Evolutionary conservation across 1,284 basidiomycete genomes (phyloP).

Genomic region (Nidula niveotomentosa): DNA sequence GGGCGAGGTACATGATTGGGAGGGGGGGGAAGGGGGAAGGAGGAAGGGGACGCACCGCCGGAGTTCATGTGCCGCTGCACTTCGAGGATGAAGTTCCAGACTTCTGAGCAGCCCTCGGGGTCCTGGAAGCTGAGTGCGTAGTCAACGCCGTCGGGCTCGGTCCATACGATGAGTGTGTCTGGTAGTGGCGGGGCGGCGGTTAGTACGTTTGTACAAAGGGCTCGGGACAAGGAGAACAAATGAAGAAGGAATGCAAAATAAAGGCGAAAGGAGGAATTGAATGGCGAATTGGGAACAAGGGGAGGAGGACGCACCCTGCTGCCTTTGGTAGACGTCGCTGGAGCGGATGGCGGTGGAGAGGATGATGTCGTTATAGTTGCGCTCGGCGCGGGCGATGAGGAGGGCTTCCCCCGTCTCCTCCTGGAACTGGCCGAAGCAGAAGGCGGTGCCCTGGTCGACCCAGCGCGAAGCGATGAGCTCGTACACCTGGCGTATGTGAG

Average conservation of each 20-base stretch:
- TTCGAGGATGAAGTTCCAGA: constrained; percentile 96
- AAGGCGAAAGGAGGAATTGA: constrained; percentile 6
- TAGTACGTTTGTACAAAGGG: constrained; percentile 1
- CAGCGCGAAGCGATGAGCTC: constrained; percentile 86
- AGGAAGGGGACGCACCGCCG: constrained; percentile 39
- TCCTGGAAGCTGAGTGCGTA: constrained; percentile 98
- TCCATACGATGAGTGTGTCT: constrained; percentile 99
- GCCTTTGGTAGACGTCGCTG: constrained; percentile 88
- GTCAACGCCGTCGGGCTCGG: constrained; percentile 92
- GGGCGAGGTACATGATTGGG: background rate
- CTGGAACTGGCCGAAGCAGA: constrained; percentile 88
- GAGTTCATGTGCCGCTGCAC: constrained; percentile 85
- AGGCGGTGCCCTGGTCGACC: constrained; percentile 93
- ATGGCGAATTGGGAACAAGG: background rate
- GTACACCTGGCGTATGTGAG: constrained; percentile 69
- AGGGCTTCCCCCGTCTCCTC: constrained; percentile 77
- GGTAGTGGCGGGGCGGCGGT: constrained; percentile 5
- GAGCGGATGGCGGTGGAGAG: constrained; percentile 75
- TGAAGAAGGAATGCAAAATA: constrained; percentile 4
- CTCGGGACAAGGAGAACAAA: background rate
- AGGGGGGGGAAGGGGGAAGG: constrained; percentile 1
- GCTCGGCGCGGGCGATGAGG: constrained; percentile 83
- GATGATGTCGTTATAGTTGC: constrained; percentile 67
- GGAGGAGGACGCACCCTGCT: constrained; percentile 69
- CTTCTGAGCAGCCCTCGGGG: constrained; percentile 92